A percentile compares a stretch with the other conserved stretches of the same genome.
Evolutionary conservation across 1,284 basidiomycete species (phyloP).

Genomic region (Gomphus bonarii): DNA sequence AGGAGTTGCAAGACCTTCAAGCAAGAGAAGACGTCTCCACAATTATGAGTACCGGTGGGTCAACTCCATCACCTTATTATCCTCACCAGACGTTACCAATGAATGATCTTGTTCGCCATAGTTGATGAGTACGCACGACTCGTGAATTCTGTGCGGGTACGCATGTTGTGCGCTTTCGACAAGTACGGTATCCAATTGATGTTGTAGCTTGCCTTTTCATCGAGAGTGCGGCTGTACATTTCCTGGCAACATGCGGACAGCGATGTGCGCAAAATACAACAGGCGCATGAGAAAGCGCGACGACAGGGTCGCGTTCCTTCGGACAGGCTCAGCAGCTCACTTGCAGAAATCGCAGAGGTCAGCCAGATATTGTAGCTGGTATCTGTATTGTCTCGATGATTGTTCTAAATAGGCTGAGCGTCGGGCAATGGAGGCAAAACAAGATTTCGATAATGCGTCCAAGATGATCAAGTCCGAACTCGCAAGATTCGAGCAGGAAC

Average conservation of each 20-base stretch:
- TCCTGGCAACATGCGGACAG: slow-evolving; percentile 73
- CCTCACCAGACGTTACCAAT: neutral
- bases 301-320: slow-evolving; percentile 57
- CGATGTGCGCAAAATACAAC: slow-evolving; percentile 63
- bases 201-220: slow-evolving; percentile 69
- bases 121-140: slow-evolving; percentile 90
- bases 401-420: slow-evolving; percentile 59
- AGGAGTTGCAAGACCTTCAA: slow-evolving; percentile 61
- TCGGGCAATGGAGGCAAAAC: slow-evolving; percentile 67
- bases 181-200: neutral
- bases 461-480: slow-evolving; percentile 86
- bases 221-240: slow-evolving; percentile 76
- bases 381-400: slow-evolving; percentile 6
- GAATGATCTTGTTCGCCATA: slow-evolving; percentile 19
- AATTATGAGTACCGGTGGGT: slow-evolving; percentile 63
- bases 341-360: slow-evolving; percentile 75
- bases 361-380: slow-evolving; percentile 16
- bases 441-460: slow-evolving; percentile 83
- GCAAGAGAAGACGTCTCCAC: slow-evolving; percentile 71
- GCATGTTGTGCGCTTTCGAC: slow-evolving; percentile 19
- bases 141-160: slow-evolving; percentile 80
- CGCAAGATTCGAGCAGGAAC: slow-evolving; percentile 87
- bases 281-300: slow-evolving; percentile 73
- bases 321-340: slow-evolving; percentile 56
- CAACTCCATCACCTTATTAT: neutral